phyloP scores from a whole-genome alignment of 306 rosid genomes.

The Ammopiptanthus mongolicus region DNA sequence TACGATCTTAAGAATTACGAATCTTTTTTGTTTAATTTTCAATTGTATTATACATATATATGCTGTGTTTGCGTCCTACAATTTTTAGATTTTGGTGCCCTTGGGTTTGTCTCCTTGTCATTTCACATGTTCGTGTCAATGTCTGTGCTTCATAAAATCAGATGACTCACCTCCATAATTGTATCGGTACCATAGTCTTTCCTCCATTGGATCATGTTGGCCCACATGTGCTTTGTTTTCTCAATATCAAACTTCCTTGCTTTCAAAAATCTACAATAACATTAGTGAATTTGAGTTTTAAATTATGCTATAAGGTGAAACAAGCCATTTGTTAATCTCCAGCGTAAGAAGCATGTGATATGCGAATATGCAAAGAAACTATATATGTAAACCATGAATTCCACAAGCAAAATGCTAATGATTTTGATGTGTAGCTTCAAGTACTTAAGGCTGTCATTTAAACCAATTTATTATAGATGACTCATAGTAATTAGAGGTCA shows the following conservation, averaged over 20 bases:
- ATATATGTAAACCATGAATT: not conserved
- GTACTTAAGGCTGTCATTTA: not conserved
- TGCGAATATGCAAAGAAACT: not conserved
- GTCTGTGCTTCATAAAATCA: not conserved
- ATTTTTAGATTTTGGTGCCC: not conserved
- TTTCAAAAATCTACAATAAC: conserved; percentile 65
- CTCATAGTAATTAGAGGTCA: not conserved
- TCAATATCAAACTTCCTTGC: conserved; percentile 95
- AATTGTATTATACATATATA: no score
- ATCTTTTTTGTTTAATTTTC: no score
- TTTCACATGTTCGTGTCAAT: not conserved
- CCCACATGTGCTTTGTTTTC: conserved; percentile 88
- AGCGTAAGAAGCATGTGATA: not conserved
- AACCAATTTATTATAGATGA: not conserved
- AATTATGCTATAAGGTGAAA: conserved; percentile 7
- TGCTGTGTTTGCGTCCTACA: not conserved
- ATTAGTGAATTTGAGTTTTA: not conserved
- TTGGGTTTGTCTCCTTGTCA: no score
- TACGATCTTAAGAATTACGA: no score
- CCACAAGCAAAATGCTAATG: not conserved
- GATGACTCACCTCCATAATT: conserved; percentile 64
- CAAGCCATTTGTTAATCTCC: not conserved
- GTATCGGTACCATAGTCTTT: conserved; percentile 72
- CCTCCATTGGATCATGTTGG: conserved; percentile 94
- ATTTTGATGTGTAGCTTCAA: not conserved